Base-by-base conservation (phyloP, 805 yeast species). In the Saccharomycopsis babjevae region DNA sequence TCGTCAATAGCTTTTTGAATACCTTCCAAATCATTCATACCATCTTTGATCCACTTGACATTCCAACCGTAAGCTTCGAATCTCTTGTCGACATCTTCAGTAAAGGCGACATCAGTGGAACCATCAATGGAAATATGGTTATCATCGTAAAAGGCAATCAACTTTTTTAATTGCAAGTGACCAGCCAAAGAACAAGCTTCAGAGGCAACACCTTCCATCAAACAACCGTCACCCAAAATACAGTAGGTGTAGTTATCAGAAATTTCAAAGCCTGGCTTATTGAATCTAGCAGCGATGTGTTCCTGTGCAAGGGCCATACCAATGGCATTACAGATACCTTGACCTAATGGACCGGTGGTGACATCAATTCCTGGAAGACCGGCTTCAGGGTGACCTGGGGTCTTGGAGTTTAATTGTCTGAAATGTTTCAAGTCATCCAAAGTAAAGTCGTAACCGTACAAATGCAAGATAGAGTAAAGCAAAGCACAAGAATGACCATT, bases 341-440 rank as follows among this genome's bases (percentile, higher is more conserved):
- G 99, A 74, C 99, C 99, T 70, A 93, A 83, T 62, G 99, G 98
- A 75, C 99, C 99, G 65, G 98, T 93, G 74, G 98, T 91, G 70
- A 92, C 96, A 75, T 93, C 99, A 63, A 91, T 84, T 74, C 98
- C 98, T 59, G 94, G 91, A 64, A 88, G 81, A 71, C 88, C 96
- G 64, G 77, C 82, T 79, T 93, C 99, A 61, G 99, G 99, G 79
- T 93, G 99, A 68, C 99, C 99, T 57, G 99, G 98, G 64, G 96
- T 87, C 77, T 85, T 87, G 66, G 98, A 91, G 72, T 82, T 80
- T 71, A 92, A 76, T 77, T 89, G 96, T 81, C 98, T 88, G 79
- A 94, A 94, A 65, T 80, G 75, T 80, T 91, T 86, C 76, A 93
- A 81, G 76, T 93, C 98, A 55, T 90, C 96, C 67, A 93, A 74